phyloP scores from a whole-genome alignment of 176 grass and related monocot species.

The Aegilops speltoides region DNA sequence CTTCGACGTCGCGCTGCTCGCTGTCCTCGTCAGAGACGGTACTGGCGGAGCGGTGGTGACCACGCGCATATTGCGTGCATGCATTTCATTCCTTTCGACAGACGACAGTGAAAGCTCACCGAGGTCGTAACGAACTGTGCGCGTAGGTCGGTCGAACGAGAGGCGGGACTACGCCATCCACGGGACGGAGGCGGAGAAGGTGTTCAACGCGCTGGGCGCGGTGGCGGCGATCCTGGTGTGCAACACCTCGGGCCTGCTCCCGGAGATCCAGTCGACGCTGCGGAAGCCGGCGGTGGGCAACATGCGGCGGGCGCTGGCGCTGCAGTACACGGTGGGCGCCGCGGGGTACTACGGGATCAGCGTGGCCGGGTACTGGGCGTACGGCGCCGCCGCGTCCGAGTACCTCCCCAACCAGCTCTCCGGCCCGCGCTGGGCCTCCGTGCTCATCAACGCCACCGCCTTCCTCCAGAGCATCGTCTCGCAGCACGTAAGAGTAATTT shows the following conservation, averaged over 20 bases:
- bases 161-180: conserved; percentile 52
- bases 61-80: background rate
- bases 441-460: conserved; percentile 75
- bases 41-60: background rate
- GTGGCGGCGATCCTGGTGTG: conserved; percentile 78
- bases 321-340: conserved; percentile 66
- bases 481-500: conserved; percentile 49
- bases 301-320: conserved; percentile 64
- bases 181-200: conserved; percentile 48
- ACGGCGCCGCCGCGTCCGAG: conserved; percentile 69
- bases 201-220: conserved; percentile 71
- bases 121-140: background rate
- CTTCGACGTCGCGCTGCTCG: conserved; percentile 50
- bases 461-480: conserved; percentile 83
- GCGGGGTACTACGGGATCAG: conserved; percentile 68
- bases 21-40: conserved; percentile 69
- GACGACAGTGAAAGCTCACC: background rate
- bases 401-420: conserved; percentile 73
- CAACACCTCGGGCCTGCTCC: conserved; percentile 87
- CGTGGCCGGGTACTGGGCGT: conserved; percentile 89
- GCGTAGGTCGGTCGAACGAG: conserved; percentile 35
- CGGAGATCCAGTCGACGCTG: conserved; percentile 92
- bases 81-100: background rate
- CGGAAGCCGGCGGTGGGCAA: conserved; percentile 52
- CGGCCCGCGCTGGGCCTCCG: conserved; percentile 61